Conservation (phyloP, 768 basidiomycete genomes). For the Suillus paluster region DNA sequence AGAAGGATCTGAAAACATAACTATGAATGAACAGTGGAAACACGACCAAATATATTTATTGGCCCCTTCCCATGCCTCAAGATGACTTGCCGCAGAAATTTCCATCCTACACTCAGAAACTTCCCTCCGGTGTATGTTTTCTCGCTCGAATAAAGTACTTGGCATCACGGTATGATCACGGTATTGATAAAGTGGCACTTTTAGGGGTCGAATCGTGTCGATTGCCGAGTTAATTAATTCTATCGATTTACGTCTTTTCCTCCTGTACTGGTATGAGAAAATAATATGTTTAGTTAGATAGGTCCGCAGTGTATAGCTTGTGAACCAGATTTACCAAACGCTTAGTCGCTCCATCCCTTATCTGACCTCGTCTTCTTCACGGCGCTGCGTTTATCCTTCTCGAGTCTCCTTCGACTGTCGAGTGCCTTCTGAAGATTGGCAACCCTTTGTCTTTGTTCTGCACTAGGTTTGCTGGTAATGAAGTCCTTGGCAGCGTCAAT, state of each 20-base stretch:
- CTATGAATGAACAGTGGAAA: neutral
- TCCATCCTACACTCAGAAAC: neutral
- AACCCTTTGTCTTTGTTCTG: slow-evolving; percentile 32
- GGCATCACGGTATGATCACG: neutral
- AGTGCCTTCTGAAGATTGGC: slow-evolving; percentile 24
- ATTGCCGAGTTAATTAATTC: neutral
- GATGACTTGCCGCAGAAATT: neutral
- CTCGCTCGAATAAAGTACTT: neutral
- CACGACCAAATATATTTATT: neutral
- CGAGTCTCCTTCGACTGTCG: slow-evolving; percentile 23
- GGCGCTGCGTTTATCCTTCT: slow-evolving; percentile 31
- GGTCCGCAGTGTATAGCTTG: neutral
- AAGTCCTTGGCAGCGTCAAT: slow-evolving; percentile 24
- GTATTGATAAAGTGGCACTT: neutral
- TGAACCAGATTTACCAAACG: neutral
- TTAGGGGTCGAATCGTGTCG: neutral
- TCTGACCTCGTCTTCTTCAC: slow-evolving; percentile 31
- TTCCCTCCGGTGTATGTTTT: neutral
- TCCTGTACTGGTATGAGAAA: too few relatives aligned
- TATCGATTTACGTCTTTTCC: neutral
- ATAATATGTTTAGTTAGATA: neutral
- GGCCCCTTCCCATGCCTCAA: neutral
- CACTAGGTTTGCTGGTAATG: slow-evolving; percentile 27
- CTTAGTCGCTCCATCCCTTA: slow-evolving; percentile 25
- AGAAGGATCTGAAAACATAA: neutral